A percentile compares a stretch with the other conserved stretches of the same genome.
Conservation (phyloP, 2,329 filamentous ascomycete genomes). For the Calonectria hawksworthii region DNA sequence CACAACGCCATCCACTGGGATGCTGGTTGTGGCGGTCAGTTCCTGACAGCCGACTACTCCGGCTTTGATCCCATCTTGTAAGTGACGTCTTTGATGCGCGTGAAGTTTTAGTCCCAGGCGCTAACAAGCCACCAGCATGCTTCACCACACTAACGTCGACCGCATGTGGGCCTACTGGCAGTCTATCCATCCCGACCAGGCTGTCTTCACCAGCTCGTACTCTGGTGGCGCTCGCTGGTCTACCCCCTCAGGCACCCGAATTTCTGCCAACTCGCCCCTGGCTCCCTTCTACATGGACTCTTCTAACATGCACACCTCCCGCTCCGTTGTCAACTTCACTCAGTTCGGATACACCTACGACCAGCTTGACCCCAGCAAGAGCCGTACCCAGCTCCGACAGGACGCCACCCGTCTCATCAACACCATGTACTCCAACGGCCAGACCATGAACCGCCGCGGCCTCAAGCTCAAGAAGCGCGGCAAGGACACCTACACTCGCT, state of each 20-base stretch:
- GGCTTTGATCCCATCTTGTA: slow-evolving; percentile 64
- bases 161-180: slow-evolving; percentile 73
- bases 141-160: slow-evolving; percentile 72
- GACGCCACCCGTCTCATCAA: slow-evolving; percentile 52
- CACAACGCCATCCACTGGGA: slow-evolving; percentile 60
- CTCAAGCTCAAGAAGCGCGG: slow-evolving; percentile 25
- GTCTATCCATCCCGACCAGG: slow-evolving; percentile 54
- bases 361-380: slow-evolving; percentile 54
- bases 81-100: slow-evolving; percentile 25
- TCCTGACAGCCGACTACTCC: slow-evolving; percentile 55
- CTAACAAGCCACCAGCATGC: slow-evolving; percentile 49
- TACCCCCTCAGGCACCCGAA: slow-evolving; percentile 54
- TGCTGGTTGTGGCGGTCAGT: slow-evolving; percentile 56
- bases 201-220: slow-evolving; percentile 54
- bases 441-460: slow-evolving; percentile 14
- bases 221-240: slow-evolving; percentile 54
- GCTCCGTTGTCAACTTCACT: slow-evolving; percentile 49
- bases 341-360: slow-evolving; percentile 57
- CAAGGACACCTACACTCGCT: slow-evolving; percentile 45
- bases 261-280: slow-evolving; percentile 61
- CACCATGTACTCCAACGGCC: slow-evolving; percentile 45
- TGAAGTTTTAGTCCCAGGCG: not conserved
- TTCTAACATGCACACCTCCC: slow-evolving; percentile 59
- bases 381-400: slow-evolving; percentile 47
- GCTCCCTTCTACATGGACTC: slow-evolving; percentile 63